Conservation (phyloP, 129 eudicot species). For the Silybum marianum region DNA sequence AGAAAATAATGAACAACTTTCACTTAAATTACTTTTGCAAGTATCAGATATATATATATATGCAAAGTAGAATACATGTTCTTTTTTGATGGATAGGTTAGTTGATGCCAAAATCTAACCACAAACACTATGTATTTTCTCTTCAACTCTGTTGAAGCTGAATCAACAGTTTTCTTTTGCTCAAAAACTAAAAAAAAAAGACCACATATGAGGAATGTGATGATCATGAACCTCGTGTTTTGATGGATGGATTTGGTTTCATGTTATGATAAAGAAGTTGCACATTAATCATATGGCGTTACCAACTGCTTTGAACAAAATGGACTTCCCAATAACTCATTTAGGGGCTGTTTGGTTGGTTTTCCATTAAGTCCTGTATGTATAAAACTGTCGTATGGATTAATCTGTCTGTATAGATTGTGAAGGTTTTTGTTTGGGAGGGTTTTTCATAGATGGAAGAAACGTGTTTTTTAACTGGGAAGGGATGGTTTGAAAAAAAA, state of each 20-base stretch:
- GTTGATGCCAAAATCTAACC: neutral
- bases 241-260: neutral
- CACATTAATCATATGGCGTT: neutral
- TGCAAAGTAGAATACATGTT: neutral
- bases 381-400: too few relatives aligned
- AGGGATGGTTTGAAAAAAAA: too few relatives aligned
- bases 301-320: neutral
- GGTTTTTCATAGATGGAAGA: too few relatives aligned
- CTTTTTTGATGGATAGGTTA: neutral
- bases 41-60: neutral
- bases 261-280: neutral
- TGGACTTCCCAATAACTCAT: neutral
- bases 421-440: too few relatives aligned
- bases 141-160: neutral
- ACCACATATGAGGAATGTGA: neutral
- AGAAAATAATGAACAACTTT: slow-evolving; percentile 6
- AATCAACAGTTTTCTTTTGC: neutral
- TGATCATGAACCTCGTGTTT: neutral
- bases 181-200: too few relatives aligned
- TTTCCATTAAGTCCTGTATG: too few relatives aligned
- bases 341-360: too few relatives aligned
- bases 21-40: neutral
- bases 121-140: neutral
- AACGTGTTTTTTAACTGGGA: too few relatives aligned
- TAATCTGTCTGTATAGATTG: too few relatives aligned